Conservation (phyloP, 139 green algal genomes). For the Micractinium sp. region DNA sequence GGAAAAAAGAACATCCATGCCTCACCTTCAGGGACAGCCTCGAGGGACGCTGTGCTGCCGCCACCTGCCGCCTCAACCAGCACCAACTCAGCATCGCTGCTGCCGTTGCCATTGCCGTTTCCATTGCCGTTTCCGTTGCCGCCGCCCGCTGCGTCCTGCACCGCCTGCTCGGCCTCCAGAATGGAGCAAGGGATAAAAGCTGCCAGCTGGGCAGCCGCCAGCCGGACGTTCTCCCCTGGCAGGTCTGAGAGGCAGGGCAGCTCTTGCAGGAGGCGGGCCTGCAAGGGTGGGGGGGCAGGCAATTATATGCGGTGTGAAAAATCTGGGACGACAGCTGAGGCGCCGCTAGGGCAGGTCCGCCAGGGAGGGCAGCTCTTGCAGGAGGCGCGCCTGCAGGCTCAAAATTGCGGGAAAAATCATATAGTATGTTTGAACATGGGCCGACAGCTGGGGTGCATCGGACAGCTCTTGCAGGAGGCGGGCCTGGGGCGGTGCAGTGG, state of each 20-base stretch:
- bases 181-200: conserved; percentile 40
- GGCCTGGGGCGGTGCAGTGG: neutral
- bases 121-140: conserved; percentile 14
- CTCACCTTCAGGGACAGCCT: conserved; percentile 4
- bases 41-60: conserved; percentile 3
- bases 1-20: too few relatives aligned
- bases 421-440: too few relatives aligned
- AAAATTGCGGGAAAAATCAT: too few relatives aligned
- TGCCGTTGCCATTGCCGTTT: conserved; percentile 13
- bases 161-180: conserved; percentile 18
- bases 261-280: conserved; percentile 54
- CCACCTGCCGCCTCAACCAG: neutral
- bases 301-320: too few relatives aligned
- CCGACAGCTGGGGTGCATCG: too few relatives aligned
- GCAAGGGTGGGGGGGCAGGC: too few relatives aligned
- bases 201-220: conserved; percentile 36
- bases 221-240: conserved; percentile 15
- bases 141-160: neutral
- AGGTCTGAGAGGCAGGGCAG: conserved; percentile 38
- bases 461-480: neutral
- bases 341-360: too few relatives aligned
- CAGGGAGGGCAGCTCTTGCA: conserved; percentile 56
- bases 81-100: conserved; percentile 14
- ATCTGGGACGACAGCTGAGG: too few relatives aligned
- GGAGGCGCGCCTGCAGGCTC: conserved; percentile 39